Evolutionary conservation across 2,329 filamentous ascomycete species (phyloP), one percentile per base, ranked within the genome.

Genomic region (Akanthomyces uredinophilus): DNA sequence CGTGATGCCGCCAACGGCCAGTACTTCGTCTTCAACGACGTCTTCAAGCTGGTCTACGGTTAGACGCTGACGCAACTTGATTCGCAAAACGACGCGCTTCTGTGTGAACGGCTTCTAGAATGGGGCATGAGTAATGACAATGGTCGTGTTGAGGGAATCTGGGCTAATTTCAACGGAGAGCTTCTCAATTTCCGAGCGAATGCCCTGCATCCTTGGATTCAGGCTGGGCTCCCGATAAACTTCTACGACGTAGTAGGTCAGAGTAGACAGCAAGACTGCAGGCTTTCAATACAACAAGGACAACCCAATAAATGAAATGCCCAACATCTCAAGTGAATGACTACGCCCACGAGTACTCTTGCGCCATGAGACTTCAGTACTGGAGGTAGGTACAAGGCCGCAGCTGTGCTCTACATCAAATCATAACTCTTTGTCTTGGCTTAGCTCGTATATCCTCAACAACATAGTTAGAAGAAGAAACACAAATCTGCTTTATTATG

Each of bases 1-100:
- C 87, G 86, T 64, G 89, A 92, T 61, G 77, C 77, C 32, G 68
- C 71, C 56, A 63, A 39, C 32, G 88, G 87, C 69, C 87, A 83
- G 78, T 96, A 89, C 81, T 97, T 86, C 75, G 90, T 98, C 74
- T 88, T 88, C 81, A 97, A 98, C 82, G 94, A 98, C 76, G 79
- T 98, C 75, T 98, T 98, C 87, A 91, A 91, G 79, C 85, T 98
- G 65, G 85, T 96, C 69, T 94, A 90, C 77, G 81, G 77, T 73
- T 85, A 79, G 66, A 61, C 55, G 27, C 24, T 29, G 29, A 43
- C 44, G 32, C 56, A 44, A 6, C 11, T 39, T 47, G 27, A n/a
- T 27, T 37, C 11, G 11, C 35, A 39, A 50, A 29, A 55, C 16
- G 22, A 22, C 29, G 51, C 16, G 51, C 11, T 35, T 35, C 2